Base-by-base conservation (phyloP, 2,329 filamentous ascomycete species). In the Fonsecaea monophora region DNA sequence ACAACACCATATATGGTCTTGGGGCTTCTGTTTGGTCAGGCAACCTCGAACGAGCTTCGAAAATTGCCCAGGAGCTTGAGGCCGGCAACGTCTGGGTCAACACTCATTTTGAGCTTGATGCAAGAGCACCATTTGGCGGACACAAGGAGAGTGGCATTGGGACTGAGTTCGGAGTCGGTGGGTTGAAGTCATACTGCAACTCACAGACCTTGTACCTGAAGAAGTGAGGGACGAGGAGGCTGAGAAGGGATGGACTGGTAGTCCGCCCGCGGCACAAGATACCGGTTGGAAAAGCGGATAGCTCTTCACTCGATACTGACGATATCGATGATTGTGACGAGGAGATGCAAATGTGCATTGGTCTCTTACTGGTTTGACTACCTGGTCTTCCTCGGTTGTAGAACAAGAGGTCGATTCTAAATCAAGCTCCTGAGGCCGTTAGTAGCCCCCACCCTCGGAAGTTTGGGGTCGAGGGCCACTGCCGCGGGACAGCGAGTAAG, bases 91-190 rank as follows among this genome's bases (percentile, higher is more conserved):
- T 67, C 71, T 75, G 60, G 73, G 67, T 68, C 6, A 68, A 68
- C 40, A 66, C 67, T 9, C 67, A 68, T 45, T 63, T 66, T 18
- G 64, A 69, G 32, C 48, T 67, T 40, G 67, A 69, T 55, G 64
- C 67, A 18, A 38, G 56, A n/a, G 64, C 57, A 25, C 68, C 68
- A 15, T 58, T 75, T 73, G 2, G 74, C 67, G 74, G 74, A 12
- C 45, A 71, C 67, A 76, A 76, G 62, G 68, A 76, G 63, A 67
- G 73, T 34, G 74, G 75, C 12, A 62, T 76, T 38, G 74, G 75
- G 18, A 69, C 68, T 15, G 75, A 77, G 60, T 73, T 70, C 60
- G 70, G 72, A 2, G 62, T 64, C 7, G 67, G 66, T 53, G 73
- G 73, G 3, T 66, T 74, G 60, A 65, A 70, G 59, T 66, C 71